Evolutionary conservation across 768 basidiomycete genomes (phyloP), one percentile per base, ranked within the genome.

Genomic region (Candolleomyces aberdarensis): DNA sequence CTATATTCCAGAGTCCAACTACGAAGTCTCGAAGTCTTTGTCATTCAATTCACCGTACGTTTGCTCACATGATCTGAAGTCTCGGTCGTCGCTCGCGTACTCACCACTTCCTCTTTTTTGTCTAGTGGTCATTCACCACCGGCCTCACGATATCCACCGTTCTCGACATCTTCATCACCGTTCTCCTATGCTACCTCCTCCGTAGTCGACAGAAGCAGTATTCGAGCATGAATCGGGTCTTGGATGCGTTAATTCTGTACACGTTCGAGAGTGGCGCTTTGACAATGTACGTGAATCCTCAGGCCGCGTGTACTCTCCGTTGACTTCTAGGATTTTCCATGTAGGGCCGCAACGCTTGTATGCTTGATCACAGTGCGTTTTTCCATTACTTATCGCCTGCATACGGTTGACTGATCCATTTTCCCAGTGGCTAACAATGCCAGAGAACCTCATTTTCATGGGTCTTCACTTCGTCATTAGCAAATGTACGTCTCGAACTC

Each of bases 61-160:
- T 15, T 17, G 14, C n/a, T 20, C 36, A 19, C 14, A 5, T 36
- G 2, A 46, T n/a, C 43, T 48, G 22, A 2, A 2, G 9, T 26
- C n/a, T 4, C 52, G 3, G 11, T 47, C 14, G 49, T n/a, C 17
- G n/a, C 50, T 55, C 40, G 40, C 13, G 32, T 43, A 20, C 20
- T 57, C 29, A 41, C n/a, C 41, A 48, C 13, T 36, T 7, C 20
- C 41, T 29, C 8, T 31, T 52, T 50, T 17, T 31, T 43, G 15
- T 58, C 43, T 58, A 84, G 83, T 84, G 83, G 83, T 67, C 83
- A 22, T 83, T 83, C 62, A 84, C 83, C 6, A 73, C 79, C 14
- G 83, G 83, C 3, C 72, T 85, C 8, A 77, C 80, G 0, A 71
- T 84, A 40, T 84, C 83, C 0, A 77, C 80, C 0, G 67, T 71